phyloP scores from a whole-genome alignment of 1,284 basidiomycete genomes.

The Malassezia globosa region DNA sequence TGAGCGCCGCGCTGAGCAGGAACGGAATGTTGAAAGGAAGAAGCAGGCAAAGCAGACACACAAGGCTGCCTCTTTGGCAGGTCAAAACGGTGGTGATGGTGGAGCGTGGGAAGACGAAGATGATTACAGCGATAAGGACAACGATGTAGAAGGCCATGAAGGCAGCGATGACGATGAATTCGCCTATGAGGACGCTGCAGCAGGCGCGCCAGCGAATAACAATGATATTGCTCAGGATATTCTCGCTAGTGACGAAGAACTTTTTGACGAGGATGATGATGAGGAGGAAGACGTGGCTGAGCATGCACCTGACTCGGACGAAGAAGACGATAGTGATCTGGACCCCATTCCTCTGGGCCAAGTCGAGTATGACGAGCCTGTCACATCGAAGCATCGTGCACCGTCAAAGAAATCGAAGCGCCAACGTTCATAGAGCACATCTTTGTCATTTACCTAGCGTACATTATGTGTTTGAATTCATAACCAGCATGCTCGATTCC shows the following conservation, averaged over 20 bases:
- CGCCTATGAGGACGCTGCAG: constrained; percentile 33
- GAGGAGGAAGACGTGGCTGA: constrained; percentile 9
- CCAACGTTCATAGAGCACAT: no score
- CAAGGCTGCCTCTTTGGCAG: neutral
- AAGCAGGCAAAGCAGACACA: constrained; percentile 24
- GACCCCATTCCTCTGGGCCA: constrained; percentile 31
- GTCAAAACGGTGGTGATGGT: no score
- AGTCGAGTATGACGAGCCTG: constrained; percentile 20
- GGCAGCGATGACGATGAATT: constrained; percentile 32
- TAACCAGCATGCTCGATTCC: no score
- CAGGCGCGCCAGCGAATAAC: neutral
- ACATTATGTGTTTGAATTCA: no score
- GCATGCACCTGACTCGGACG: no score
- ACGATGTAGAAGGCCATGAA: constrained; percentile 14
- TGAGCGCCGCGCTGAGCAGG: constrained; percentile 28
- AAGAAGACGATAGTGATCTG: constrained; percentile 25
- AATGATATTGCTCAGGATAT: constrained; percentile 13
- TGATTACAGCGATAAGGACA: constrained; percentile 14
- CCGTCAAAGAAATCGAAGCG: no score
- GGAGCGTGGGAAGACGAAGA: constrained; percentile 10
- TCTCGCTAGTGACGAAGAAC: constrained; percentile 16
- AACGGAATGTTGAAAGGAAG: constrained; percentile 35
- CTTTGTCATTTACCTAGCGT: no score
- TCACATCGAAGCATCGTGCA: neutral
- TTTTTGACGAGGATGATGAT: constrained; percentile 22